A percentile compares a stretch with the other conserved stretches of the same genome.
Evolutionary conservation across 257 asterid species (phyloP).

Genomic region (Solanum chilense): DNA sequence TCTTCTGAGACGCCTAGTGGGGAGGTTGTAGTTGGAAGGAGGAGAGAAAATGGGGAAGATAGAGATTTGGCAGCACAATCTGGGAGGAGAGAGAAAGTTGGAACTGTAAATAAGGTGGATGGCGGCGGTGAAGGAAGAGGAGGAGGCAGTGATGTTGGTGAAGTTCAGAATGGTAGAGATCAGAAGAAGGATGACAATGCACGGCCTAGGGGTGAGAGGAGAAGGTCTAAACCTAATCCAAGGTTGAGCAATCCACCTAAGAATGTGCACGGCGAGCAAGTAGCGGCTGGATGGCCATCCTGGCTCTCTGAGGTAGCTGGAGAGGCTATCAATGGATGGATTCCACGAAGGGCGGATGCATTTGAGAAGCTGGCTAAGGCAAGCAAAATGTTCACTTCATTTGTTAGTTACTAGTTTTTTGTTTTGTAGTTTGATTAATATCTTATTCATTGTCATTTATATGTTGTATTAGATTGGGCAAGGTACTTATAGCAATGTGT

Average conservation of each 20-base stretch:
- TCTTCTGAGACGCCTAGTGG: constrained; percentile 44
- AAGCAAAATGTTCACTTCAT: not conserved
- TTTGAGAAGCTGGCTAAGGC: constrained; percentile 82
- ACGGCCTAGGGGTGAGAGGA: constrained; percentile 47
- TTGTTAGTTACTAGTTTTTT: constrained; percentile 2
- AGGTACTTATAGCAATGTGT: constrained; percentile 83
- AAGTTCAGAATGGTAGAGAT: constrained; percentile 41
- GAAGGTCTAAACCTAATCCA: constrained; percentile 72
- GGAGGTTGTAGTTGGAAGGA: constrained; percentile 36
- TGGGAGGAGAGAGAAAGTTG: constrained; percentile 59
- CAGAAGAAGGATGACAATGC: constrained; percentile 31
- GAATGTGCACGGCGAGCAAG: constrained; percentile 76
- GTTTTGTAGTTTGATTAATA: not conserved
- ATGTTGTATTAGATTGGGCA: constrained; percentile 59
- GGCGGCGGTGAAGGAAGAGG: constrained; percentile 1
- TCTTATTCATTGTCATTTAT: constrained; percentile 3
- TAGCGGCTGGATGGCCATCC: constrained; percentile 91
- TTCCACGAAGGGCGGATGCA: constrained; percentile 79
- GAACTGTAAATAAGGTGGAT: constrained; percentile 28
- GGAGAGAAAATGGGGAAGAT: constrained; percentile 28
- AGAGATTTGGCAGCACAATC: constrained; percentile 39
- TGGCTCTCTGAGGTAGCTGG: constrained; percentile 91
- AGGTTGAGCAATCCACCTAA: constrained; percentile 76
- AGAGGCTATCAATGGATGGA: constrained; percentile 84
- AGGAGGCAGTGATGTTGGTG: constrained; percentile 25